Conservation (phyloP, 208 protist species). For the Leishmania major region DNA sequence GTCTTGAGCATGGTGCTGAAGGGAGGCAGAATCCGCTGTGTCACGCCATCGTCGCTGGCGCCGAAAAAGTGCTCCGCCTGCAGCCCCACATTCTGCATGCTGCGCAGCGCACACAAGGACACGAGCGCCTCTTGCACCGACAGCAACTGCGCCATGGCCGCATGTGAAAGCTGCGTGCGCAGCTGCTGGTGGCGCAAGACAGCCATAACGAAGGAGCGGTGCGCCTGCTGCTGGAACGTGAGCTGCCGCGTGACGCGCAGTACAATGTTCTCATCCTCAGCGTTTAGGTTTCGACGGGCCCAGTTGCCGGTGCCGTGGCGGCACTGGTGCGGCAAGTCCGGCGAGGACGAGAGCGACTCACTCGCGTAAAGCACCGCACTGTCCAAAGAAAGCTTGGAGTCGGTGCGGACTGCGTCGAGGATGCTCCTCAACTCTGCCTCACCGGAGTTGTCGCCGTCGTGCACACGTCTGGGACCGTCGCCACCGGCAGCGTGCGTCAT, state of each 20-base stretch:
- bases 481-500: background rate
- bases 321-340: too few species aligned
- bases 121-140: conserved; percentile 77
- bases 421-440: conserved; percentile 28
- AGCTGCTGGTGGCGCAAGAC: conserved; percentile 55
- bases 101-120: conserved; percentile 57
- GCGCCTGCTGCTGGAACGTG: conserved; percentile 62
- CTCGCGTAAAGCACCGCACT: conserved; percentile 50
- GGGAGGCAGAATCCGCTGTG: conserved; percentile 17
- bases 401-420: conserved; percentile 43
- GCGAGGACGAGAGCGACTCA: conserved; percentile 13
- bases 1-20: conserved; percentile 21
- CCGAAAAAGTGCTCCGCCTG: conserved; percentile 9
- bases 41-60: background rate
- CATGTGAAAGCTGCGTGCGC: conserved; percentile 30
- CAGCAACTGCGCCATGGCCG: conserved; percentile 64
- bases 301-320: conserved; percentile 46
- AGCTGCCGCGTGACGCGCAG: conserved; percentile 69
- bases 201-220: conserved; percentile 70
- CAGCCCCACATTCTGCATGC: conserved; percentile 76
- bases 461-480: background rate
- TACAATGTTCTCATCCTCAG: conserved; percentile 80
- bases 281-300: conserved; percentile 67
- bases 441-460: conserved; percentile 21
- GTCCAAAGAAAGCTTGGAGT: conserved; percentile 63